A percentile compares a stretch with the other conserved stretches of the same genome.
Evolutionary conservation across 1,139 yeast genomes (phyloP).

Genomic region (Petasospora rhodanensis): DNA sequence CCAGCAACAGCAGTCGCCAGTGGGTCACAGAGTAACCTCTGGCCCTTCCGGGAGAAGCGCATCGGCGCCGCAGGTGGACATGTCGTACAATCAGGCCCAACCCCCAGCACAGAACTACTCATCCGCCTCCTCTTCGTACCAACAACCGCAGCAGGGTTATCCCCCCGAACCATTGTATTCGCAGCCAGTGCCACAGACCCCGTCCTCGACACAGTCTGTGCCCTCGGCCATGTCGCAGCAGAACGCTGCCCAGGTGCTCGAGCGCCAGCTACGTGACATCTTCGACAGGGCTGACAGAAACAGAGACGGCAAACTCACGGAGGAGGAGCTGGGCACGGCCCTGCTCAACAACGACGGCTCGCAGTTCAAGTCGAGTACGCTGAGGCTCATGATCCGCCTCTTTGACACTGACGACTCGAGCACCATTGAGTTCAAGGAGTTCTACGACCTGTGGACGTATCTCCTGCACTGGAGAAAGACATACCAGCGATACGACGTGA

Average conservation of each 20-base stretch:
- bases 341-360: constrained; percentile 59
- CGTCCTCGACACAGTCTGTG: no score
- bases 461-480: constrained; percentile 67
- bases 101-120: neutral
- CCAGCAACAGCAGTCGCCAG: no score
- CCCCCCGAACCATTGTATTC: no score
- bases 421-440: constrained; percentile 58
- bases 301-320: constrained; percentile 53
- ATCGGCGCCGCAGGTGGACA: no score
- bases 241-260: constrained; percentile 31
- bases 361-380: constrained; percentile 59
- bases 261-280: constrained; percentile 46
- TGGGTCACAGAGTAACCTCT: no score
- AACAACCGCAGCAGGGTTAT: constrained; percentile 13
- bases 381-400: constrained; percentile 59
- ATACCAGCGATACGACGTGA: constrained; percentile 59
- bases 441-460: constrained; percentile 69
- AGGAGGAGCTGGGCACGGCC: constrained; percentile 57
- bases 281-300: constrained; percentile 54
- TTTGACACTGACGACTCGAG: constrained; percentile 50
- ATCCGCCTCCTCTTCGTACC: constrained; percentile 1
- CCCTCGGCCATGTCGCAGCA: constrained; percentile 8
- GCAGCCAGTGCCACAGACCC: no score
- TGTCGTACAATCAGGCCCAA: neutral
- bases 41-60: no score